Percentiles rank a stretch among this genome's conserved stretches.
phyloP scores from a whole-genome alignment of 192 early-diverging fungal species.

The Coemansia sp. region DNA sequence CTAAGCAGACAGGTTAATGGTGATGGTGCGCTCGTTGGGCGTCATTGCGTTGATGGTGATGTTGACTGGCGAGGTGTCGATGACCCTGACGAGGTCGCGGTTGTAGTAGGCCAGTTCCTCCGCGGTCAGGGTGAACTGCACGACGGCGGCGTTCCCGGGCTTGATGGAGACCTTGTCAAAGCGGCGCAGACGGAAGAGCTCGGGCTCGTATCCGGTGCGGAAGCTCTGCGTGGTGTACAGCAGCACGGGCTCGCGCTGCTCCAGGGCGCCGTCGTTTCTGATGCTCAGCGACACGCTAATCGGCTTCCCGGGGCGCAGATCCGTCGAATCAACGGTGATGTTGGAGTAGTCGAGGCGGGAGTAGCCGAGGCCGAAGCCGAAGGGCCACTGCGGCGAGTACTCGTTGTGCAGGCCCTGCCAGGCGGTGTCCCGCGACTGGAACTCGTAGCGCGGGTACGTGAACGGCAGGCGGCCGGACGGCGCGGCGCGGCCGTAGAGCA shows the following conservation, averaged over 20 bases:
- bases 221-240: conserved; percentile 54
- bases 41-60: conserved; percentile 38
- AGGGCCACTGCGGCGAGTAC: conserved; percentile 56
- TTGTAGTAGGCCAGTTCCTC: conserved; percentile 40
- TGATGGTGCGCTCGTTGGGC: conserved; percentile 19
- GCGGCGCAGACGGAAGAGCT: conserved; percentile 50
- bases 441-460: conserved; percentile 55
- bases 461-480: conserved; percentile 58
- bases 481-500: conserved; percentile 55
- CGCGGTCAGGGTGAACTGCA: conserved; percentile 29
- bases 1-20: conserved; percentile 6
- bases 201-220: conserved; percentile 54
- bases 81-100: conserved; percentile 14
- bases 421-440: conserved; percentile 32
- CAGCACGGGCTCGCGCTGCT: conserved; percentile 53
- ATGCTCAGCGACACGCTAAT: conserved; percentile 37
- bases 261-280: conserved; percentile 35
- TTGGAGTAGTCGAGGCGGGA: conserved; percentile 47
- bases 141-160: conserved; percentile 3
- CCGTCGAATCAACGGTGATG: conserved; percentile 10
- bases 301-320: conserved; percentile 10
- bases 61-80: conserved; percentile 31
- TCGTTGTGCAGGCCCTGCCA: conserved; percentile 43
- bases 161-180: conserved; percentile 48
- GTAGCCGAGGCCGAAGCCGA: conserved; percentile 57